Evolutionary conservation across 306 rosid genomes (phyloP).

Genomic region (Castanea mollissima): DNA sequence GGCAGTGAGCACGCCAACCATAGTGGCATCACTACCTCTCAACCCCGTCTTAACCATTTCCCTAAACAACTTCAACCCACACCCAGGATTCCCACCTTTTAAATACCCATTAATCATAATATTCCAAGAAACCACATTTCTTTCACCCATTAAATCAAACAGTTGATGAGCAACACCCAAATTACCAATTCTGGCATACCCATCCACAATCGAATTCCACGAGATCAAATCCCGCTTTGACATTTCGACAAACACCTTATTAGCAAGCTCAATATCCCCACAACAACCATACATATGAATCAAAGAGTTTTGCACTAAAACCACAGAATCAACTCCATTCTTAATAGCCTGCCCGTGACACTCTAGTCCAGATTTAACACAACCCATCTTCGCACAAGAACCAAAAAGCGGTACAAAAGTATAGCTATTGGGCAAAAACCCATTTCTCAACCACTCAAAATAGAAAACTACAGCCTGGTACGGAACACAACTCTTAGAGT

Average conservation of each 20-base stretch:
- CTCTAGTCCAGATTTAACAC: conserved; percentile 39
- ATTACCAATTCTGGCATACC: conserved; percentile 33
- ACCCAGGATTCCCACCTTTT: conserved; percentile 63
- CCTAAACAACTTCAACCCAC: conserved; percentile 59
- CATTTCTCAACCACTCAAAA: conserved; percentile 35
- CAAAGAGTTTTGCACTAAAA: conserved; percentile 61
- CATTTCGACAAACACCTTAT: conserved; percentile 52
- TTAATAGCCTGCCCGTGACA: conserved; percentile 66
- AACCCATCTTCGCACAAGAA: conserved; percentile 46
- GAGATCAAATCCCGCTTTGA: conserved; percentile 50
- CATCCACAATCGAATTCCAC: conserved; percentile 62
- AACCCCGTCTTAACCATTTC: conserved; percentile 47
- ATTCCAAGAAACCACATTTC: conserved; percentile 68
- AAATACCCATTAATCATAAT: conserved; percentile 52
- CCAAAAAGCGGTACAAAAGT: conserved; percentile 56
- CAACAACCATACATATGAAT: conserved; percentile 61
- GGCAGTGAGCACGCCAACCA: conserved; percentile 54
- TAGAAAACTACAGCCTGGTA: conserved; percentile 37
- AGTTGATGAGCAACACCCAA: conserved; percentile 40
- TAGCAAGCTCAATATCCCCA: conserved; percentile 36
- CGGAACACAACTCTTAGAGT: conserved; percentile 39
- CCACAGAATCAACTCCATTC: conserved; percentile 48
- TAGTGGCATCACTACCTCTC: conserved; percentile 46
- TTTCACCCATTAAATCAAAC: conserved; percentile 62
- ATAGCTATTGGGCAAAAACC: conserved; percentile 52